Conservation (phyloP, 306 rosid genomes). For the Morella rubra region DNA sequence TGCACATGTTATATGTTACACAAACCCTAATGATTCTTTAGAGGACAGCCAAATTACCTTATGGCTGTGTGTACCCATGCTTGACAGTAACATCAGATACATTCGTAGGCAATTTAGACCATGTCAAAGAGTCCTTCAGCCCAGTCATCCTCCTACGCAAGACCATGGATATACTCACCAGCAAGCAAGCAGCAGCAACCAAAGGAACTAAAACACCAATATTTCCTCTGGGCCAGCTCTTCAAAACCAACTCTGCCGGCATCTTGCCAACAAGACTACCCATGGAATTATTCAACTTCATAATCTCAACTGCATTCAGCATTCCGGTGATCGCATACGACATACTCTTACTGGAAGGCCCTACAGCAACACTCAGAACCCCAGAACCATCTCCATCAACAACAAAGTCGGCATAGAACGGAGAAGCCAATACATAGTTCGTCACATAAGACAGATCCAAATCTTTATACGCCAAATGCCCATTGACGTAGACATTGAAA, state of each 20-base stretch:
- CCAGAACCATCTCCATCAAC: constrained; percentile 51
- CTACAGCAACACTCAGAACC: constrained; percentile 49
- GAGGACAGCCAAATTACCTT: not conserved
- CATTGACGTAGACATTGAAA: constrained; percentile 87
- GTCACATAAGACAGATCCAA: constrained; percentile 61
- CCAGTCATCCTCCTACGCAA: constrained; percentile 31
- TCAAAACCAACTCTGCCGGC: constrained; percentile 34
- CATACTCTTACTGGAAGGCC: constrained; percentile 58
- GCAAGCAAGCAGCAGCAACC: constrained; percentile 36
- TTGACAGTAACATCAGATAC: constrained; percentile 22
- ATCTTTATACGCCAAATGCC: constrained; percentile 49
- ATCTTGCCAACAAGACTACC: constrained; percentile 44
- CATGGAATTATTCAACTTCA: constrained; percentile 51
- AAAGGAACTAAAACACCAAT: constrained; percentile 30
- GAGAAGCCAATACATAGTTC: constrained; percentile 54
- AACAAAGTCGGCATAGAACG: constrained; percentile 65
- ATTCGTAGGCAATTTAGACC: constrained; percentile 46
- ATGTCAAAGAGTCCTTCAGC: constrained; percentile 24
- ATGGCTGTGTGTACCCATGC: not conserved
- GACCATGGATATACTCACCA: constrained; percentile 32
- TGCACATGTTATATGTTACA: not conserved
- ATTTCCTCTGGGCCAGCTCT: constrained; percentile 31
- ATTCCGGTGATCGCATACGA: constrained; percentile 45
- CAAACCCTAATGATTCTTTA: not conserved
- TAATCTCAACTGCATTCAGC: constrained; percentile 53